phyloP scores from a whole-genome alignment of 768 basidiomycete species.

The Trametes cubensis region DNA sequence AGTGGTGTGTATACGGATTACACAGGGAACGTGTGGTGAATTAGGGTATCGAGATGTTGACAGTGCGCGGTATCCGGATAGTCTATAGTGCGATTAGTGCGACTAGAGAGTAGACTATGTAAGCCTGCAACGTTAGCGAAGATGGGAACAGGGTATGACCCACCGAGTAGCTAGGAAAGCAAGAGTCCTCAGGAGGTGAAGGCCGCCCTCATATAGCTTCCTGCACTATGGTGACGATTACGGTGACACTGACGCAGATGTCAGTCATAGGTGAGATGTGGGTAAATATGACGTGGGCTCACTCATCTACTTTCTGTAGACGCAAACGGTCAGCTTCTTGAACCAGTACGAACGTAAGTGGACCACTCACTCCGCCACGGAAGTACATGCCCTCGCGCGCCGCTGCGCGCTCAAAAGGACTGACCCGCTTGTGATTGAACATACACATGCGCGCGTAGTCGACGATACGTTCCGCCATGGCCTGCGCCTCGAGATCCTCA shows the following conservation, averaged over 20 bases:
- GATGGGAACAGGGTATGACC: background rate
- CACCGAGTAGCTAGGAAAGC: background rate
- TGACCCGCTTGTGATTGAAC: conserved; percentile 61
- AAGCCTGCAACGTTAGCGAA: too few species aligned
- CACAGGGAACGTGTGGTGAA: conserved; percentile 3
- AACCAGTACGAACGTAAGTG: background rate
- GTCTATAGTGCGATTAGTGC: background rate
- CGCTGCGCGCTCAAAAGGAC: conserved; percentile 77
- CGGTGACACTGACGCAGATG: conserved; percentile 57
- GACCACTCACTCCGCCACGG: conserved; percentile 70
- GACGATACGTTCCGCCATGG: conserved; percentile 73
- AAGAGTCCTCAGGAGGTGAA: background rate
- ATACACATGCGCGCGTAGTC: conserved; percentile 72
- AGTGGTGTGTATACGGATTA: background rate
- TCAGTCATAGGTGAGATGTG: conserved; percentile 17
- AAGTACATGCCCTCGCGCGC: conserved; percentile 65
- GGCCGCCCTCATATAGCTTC: conserved; percentile 50
- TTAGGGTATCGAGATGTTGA: conserved; percentile 11
- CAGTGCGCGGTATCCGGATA: conserved; percentile 6
- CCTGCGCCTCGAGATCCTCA: conserved; percentile 66
- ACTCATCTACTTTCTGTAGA: conserved; percentile 83
- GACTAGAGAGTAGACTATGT: too few species aligned
- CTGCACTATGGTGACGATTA: conserved; percentile 66
- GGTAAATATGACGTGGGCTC: conserved; percentile 37
- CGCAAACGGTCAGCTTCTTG: conserved; percentile 8